Base-by-base conservation (phyloP, 1,139 yeast species). In the Magnusiomyces suaveolens region DNA sequence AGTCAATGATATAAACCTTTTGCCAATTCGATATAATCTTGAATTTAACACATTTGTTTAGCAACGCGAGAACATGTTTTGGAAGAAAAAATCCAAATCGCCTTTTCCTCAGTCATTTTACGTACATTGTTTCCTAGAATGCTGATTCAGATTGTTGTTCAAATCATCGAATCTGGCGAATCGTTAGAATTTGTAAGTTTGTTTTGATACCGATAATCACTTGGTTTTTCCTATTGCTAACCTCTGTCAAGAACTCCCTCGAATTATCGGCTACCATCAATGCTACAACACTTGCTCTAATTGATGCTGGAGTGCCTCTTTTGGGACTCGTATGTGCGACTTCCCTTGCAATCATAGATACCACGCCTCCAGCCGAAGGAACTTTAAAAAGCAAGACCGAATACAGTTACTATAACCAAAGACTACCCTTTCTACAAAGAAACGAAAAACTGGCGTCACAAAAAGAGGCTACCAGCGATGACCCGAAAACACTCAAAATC, bases 91-190 rank as follows among this genome's bases (percentile, higher is more conserved):
- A 65, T 94, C 43, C 75, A 84, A 53, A 72, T 81, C 2, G 78
- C 87, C 1, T 66, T 90, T 43, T 78, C 82, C 36, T 75, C 84
- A 4, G 75, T 82, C 6, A 77, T 92, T 1, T 73, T 84, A 29
- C 75, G 87, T n/a, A 77, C 78, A 57, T 72, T 80, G 59, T 84
- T 86, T 65, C 97, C 98, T 0, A 76, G 96, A 57, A 89, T 88
- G 61, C 75, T 89, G 52, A 81, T 92, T 43, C 97, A 89, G 66
- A 76, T 92, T 2, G 92, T 87, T 29, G 82, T 87, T n/a, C 98
- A 92, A 68, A 75, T 89, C 52, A 69, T 88, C 52, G 81, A 84
- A 55, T 69, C 81, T 26, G 86, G 85, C 54, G 81, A 77, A 55
- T 70, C 72, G 38, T 69, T 63, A 8, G 57, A 64, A n/a, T 60